Base-by-base conservation (phyloP, 2,329 filamentous ascomycete species). In the Penicillium sp. region DNA sequence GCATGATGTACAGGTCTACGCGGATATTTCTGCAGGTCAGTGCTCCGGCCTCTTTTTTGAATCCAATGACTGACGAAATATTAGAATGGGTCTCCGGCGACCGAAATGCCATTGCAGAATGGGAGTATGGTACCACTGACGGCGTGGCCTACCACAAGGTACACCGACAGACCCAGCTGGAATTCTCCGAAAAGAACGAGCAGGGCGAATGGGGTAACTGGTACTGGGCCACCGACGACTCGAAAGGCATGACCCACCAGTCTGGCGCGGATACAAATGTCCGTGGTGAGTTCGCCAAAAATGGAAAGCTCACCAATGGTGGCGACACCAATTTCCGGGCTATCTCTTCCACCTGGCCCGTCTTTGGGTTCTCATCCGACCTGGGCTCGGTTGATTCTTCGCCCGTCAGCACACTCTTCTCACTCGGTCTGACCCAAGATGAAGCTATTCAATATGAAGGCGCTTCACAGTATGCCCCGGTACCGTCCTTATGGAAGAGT, bases 81-180 rank as follows among this genome's bases (percentile, higher is more conserved):
- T 2, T 56, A 90, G 89, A 92, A 79, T 91, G 87, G 85, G 82
- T 84, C 3, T 87, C 87, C 15, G 87, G 87, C 23, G 83, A 91
- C 66, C 73, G 76, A 7, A 72, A 63, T 27, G 75, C 82, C 4
- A 68, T 81, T 38, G 82, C 87, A 40, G 72, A 86, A 63, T 92
- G 89, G 89, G 81, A 85, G 46, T 83, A 82, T 59, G 80, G 76
- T 51, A 69, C 70, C 36, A 78, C 75, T 1, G 75, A 80, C 29
- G 79, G 77, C 4, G 76, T 90, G 38, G 79, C 81, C 6, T 90
- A 87, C 66, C 88, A 91, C 75, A 81, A 82, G 52, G 70, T 80
- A 15, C 78, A 75, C 64, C 77, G 78, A 52, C 78, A 81, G 60
- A 72, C 73, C 13, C 80, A 81, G 53, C 68, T 77, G 16, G 66